phyloP scores from a whole-genome alignment of 441 rosid genomes.

The Syzygium syzygioides region DNA sequence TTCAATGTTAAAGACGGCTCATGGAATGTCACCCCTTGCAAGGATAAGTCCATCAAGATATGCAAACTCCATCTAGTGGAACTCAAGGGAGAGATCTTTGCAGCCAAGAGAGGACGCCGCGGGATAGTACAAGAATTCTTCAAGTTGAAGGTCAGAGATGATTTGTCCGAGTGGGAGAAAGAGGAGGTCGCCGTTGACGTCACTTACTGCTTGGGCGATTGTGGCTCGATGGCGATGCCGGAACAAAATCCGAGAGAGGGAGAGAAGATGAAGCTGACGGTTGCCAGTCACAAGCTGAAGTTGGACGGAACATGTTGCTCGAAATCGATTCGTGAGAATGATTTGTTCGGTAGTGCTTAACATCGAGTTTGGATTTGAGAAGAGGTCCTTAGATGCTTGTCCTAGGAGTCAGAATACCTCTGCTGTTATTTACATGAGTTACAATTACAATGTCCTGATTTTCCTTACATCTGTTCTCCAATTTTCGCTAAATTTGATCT shows the following conservation, averaged over 20 bases:
- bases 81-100: neutral
- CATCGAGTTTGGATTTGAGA: neutral
- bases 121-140: neutral
- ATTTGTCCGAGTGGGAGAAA: neutral
- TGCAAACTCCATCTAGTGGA: neutral
- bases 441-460: neutral
- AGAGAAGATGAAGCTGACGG: neutral
- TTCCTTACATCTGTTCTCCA: neutral
- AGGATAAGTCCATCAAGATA: neutral
- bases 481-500: neutral
- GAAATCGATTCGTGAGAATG: neutral
- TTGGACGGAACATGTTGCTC: neutral
- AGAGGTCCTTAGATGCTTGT: neutral
- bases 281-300: neutral
- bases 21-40: neutral
- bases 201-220: neutral
- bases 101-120: neutral
- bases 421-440: neutral
- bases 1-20: neutral
- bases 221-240: neutral
- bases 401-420: neutral
- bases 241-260: neutral
- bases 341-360: neutral
- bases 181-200: fast-evolving
- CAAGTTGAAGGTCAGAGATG: neutral